A percentile compares a stretch with the other conserved stretches of the same genome.
phyloP scores from a whole-genome alignment of 768 basidiomycete species.

The Clitopilus hobsonii region DNA sequence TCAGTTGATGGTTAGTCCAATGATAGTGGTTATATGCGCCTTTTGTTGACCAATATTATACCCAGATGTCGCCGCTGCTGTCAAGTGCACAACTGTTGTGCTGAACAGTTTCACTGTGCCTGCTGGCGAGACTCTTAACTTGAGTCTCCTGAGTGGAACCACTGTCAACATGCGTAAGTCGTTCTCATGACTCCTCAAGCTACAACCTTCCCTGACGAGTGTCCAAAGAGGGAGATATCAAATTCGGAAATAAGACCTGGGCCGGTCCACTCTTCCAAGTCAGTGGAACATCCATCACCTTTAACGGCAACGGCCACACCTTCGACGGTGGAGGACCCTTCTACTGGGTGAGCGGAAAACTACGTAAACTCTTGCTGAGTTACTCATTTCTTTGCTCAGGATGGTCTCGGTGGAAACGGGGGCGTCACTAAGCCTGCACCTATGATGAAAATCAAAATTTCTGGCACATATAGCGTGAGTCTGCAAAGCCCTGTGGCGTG shows the following conservation, averaged over 20 bases:
- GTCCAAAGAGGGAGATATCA: constrained; percentile 49
- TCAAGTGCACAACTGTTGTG: constrained; percentile 53
- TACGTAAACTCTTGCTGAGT: background rate
- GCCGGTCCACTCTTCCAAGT: constrained; percentile 50
- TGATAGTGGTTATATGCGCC: background rate
- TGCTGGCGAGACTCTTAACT: constrained; percentile 43
- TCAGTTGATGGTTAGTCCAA: constrained; percentile 33
- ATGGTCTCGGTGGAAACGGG: constrained; percentile 33
- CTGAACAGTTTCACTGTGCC: constrained; percentile 56
- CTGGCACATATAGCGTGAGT: constrained; percentile 29
- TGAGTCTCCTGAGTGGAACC: constrained; percentile 41
- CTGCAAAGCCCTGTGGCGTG: constrained; percentile 12
- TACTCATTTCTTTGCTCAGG: constrained; percentile 17
- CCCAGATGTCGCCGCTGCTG: constrained; percentile 44
- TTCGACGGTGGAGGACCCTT: constrained; percentile 40
- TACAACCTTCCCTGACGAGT: background rate
- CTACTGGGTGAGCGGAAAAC: constrained; percentile 29
- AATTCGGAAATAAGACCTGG: constrained; percentile 50
- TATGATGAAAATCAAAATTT: constrained; percentile 40
- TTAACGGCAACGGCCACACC: constrained; percentile 36
- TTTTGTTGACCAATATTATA: background rate
- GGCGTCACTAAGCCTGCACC: constrained; percentile 36
- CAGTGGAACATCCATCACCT: constrained; percentile 28
- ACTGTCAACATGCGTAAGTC: constrained; percentile 54
- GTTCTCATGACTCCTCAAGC: constrained; percentile 10